Percentiles rank a stretch among this genome's conserved stretches.
These are phyloP conservation scores for Juglanconis juglandina DNA, from an alignment of 2,329 filamentous ascomycete species.

Conservation along the genomic window DNA sequence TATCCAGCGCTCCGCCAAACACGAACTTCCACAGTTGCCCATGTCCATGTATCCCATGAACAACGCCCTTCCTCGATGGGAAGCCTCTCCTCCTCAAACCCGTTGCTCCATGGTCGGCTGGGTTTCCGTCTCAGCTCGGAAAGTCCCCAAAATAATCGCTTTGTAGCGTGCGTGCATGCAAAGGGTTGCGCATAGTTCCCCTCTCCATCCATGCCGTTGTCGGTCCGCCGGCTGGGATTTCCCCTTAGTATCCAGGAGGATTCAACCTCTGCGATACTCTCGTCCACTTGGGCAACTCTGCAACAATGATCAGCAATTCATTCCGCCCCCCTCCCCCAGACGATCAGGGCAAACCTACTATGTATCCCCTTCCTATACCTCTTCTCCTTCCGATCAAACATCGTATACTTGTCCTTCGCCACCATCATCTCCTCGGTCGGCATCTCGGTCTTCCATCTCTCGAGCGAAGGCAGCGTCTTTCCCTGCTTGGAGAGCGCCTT, in stretches of 20 bases:
- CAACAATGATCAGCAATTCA: conserved; percentile 14
- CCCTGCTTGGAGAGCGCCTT: conserved; percentile 72
- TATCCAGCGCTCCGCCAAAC: background rate
- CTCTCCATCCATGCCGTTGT: background rate
- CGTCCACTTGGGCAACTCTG: conserved; percentile 89
- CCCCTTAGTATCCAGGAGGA: conserved; percentile 79
- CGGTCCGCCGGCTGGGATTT: background rate
- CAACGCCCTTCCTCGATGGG: background rate
- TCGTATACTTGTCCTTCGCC: conserved; percentile 93
- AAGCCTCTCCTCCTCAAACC: background rate
- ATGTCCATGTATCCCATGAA: background rate
- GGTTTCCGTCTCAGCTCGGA: background rate
- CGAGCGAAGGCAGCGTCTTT: conserved; percentile 70
- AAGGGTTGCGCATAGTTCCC: background rate
- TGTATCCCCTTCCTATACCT: conserved; percentile 95
- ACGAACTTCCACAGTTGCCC: background rate
- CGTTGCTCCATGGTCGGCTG: background rate
- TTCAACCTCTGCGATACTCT: conserved; percentile 91
- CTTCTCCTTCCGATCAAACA: conserved; percentile 96
- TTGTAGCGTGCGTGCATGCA: background rate
- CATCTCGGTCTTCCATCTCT: conserved; percentile 95
- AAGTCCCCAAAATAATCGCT: background rate
- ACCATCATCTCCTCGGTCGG: conserved; percentile 94
- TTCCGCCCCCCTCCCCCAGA: conserved; percentile 7
- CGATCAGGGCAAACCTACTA: conserved; percentile 56